A percentile compares a stretch with the other conserved stretches of the same genome.
Evolutionary conservation across 2,329 filamentous ascomycete species (phyloP).

Genomic region (Metarhizium humberi): DNA sequence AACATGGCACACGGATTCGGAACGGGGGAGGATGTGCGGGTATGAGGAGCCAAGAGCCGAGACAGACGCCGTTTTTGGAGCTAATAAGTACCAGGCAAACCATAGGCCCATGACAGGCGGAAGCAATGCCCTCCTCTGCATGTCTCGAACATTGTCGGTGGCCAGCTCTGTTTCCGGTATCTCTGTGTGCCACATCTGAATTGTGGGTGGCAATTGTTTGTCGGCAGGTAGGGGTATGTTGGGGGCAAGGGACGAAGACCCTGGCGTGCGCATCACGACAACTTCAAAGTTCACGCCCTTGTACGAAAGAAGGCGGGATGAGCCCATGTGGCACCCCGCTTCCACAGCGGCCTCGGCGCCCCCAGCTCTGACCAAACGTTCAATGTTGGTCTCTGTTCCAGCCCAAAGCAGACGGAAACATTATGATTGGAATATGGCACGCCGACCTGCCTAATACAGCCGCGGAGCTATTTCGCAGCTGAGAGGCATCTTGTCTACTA

Average conservation of each 20-base stretch:
- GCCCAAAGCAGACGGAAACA: neutral
- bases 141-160: neutral
- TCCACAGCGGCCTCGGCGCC: constrained; percentile 19
- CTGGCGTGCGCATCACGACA: neutral
- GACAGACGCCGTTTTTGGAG: neutral
- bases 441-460: neutral
- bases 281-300: neutral
- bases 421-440: neutral
- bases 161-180: neutral
- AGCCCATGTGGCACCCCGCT: neutral
- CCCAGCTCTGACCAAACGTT: constrained; percentile 15
- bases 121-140: neutral
- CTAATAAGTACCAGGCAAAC: neutral
- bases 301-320: neutral
- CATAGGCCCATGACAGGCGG: neutral
- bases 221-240: neutral
- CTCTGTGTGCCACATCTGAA: neutral
- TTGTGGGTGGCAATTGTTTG: neutral
- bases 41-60: neutral
- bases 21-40: neutral
- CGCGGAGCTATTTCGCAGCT: too few relatives aligned
- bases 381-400: neutral
- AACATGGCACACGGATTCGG: neutral
- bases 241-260: neutral
- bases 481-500: neutral